Percentiles rank a stretch among this genome's conserved stretches.
Evolutionary conservation across 331 rosid species (phyloP).

Genomic region (Quercus tomentella): DNA sequence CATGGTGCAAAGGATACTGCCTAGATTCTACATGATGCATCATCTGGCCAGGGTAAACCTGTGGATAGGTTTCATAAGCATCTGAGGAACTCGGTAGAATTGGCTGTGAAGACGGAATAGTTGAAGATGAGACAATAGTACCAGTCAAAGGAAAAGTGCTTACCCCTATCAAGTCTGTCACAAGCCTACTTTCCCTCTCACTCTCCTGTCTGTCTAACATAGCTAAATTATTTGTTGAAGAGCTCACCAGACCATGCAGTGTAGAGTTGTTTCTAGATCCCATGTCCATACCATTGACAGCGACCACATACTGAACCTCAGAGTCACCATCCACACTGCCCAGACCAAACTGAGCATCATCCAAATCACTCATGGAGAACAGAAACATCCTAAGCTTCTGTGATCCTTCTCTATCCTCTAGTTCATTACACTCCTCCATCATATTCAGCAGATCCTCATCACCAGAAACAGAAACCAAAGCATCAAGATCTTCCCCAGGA

Average conservation of each 20-base stretch:
- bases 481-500: conserved; percentile 99
- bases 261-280: conserved; percentile 60
- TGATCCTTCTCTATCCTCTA: conserved; percentile 46
- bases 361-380: conserved; percentile 78
- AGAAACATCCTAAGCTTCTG: conserved; percentile 86
- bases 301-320: conserved; percentile 78
- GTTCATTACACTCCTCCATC: conserved; percentile 87
- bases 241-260: conserved; percentile 40
- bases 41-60: conserved; percentile 43
- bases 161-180: conserved; percentile 27
- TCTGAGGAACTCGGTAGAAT: conserved; percentile 40
- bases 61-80: conserved; percentile 42
- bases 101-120: conserved; percentile 49
- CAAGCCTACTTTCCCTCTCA: conserved; percentile 43
- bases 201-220: conserved; percentile 36
- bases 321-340: conserved; percentile 65
- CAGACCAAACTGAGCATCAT: conserved; percentile 62
- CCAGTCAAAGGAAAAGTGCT: conserved; percentile 37
- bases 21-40: conserved; percentile 35
- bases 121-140: conserved; percentile 29
- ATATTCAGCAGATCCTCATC: conserved; percentile 96
- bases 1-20: conserved; percentile 37
- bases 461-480: conserved; percentile 88
- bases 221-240: conserved; percentile 39
- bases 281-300: conserved; percentile 86